Evolutionary conservation across 2,329 filamentous ascomycete species (phyloP).

Genomic region (Alternaria rosae): DNA sequence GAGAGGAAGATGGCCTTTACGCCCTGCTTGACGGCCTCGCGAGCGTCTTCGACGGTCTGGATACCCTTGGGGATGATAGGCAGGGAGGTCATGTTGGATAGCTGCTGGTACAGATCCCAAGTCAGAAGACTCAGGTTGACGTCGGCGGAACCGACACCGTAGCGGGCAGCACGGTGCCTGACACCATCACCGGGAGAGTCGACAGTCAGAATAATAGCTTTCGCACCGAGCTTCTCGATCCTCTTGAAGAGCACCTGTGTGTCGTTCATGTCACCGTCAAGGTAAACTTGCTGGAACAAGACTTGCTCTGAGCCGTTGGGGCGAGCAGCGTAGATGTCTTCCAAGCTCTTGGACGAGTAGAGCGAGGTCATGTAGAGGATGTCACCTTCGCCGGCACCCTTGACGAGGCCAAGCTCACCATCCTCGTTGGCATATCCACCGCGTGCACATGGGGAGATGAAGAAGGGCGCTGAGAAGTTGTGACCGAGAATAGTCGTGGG

Average conservation of each 20-base stretch:
- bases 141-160: slow-evolving; percentile 41
- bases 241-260: slow-evolving; percentile 42
- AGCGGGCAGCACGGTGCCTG: slow-evolving; percentile 47
- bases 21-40: slow-evolving; percentile 46
- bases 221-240: slow-evolving; percentile 46
- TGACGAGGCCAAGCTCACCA: slow-evolving; percentile 60
- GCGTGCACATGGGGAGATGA: slow-evolving; percentile 57
- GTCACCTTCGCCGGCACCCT: slow-evolving; percentile 57
- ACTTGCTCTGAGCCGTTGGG: slow-evolving; percentile 31
- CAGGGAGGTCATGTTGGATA: slow-evolving; percentile 48
- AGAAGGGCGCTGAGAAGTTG: slow-evolving; percentile 64
- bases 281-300: slow-evolving; percentile 54
- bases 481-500: slow-evolving; percentile 61
- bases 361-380: slow-evolving; percentile 60
- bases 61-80: slow-evolving; percentile 53
- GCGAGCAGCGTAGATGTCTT: slow-evolving; percentile 20
- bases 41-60: slow-evolving; percentile 51
- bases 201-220: slow-evolving; percentile 53
- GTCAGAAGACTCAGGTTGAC: slow-evolving; percentile 41
- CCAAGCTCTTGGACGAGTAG: slow-evolving; percentile 41
- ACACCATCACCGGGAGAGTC: slow-evolving; percentile 52
- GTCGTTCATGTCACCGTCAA: slow-evolving; percentile 41
- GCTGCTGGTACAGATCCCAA: slow-evolving; percentile 45
- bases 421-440: slow-evolving; percentile 55
- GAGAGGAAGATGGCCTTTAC: slow-evolving; percentile 51